A percentile compares a stretch with the other conserved stretches of the same genome.
phyloP scores from a whole-genome alignment of 2,329 filamentous ascomycete genomes.

The Ceratocystis papillata region DNA sequence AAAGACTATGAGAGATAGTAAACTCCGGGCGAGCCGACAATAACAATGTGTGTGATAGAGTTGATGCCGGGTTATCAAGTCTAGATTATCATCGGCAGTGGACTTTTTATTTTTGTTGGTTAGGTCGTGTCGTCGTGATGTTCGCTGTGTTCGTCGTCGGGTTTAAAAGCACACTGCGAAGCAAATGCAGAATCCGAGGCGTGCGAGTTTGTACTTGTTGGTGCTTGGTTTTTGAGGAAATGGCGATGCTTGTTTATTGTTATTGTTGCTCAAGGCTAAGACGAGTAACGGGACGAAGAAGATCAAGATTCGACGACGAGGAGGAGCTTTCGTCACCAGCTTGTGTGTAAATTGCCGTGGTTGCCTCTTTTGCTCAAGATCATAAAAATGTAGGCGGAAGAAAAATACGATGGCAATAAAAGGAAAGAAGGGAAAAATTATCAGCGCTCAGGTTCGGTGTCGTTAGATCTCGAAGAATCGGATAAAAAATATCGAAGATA shows the following conservation, averaged over 20 bases:
- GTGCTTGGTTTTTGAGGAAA: neutral
- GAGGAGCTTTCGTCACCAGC: constrained; percentile 15
- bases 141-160: too few species aligned
- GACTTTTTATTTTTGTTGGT: neutral
- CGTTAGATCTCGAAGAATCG: neutral
- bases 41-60: neutral
- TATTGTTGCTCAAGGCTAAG: neutral
- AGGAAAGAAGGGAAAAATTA: neutral
- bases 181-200: too few species aligned
- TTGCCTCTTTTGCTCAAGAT: constrained; percentile 3
- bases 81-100: neutral
- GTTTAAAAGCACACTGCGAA: too few species aligned
- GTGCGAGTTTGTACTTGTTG: too few species aligned
- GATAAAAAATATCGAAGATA: neutral
- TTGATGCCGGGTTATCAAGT: neutral
- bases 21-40: neutral
- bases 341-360: neutral
- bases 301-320: constrained; percentile 18
- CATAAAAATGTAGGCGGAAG: neutral
- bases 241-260: neutral
- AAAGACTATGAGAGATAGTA: neutral
- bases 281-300: constrained; percentile 11
- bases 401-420: neutral
- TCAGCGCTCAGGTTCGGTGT: neutral
- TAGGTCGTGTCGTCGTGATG: neutral